Conservation (phyloP, 2,329 filamentous ascomycete genomes). For the Aotearoamyces nothofagi region DNA sequence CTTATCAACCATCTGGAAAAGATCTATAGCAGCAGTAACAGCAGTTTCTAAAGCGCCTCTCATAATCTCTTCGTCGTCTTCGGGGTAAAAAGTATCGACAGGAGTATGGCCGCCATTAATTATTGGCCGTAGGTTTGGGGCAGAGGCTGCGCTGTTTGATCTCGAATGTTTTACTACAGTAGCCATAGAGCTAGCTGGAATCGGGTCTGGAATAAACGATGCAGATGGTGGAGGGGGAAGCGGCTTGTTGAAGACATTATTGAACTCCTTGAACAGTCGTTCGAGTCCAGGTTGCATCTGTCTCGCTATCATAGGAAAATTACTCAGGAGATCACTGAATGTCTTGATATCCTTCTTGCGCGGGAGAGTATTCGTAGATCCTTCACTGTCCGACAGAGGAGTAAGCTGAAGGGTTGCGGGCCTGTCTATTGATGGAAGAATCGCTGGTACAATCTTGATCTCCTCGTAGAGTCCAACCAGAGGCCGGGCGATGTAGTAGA, state of each 20-base stretch:
- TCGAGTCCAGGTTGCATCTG: conserved; percentile 94
- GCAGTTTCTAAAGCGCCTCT: conserved; percentile 78
- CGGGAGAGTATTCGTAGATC: conserved; percentile 25
- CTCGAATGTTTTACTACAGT: conserved; percentile 38
- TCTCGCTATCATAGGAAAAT: conserved; percentile 88
- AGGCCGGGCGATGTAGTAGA: conserved; percentile 90
- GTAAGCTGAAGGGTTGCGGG: conserved; percentile 9
- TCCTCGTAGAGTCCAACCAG: conserved; percentile 74
- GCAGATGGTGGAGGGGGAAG: conserved; percentile 60
- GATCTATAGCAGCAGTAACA: conserved; percentile 82
- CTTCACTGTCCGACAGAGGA: conserved; percentile 19
- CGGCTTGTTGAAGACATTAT: conserved; percentile 69
- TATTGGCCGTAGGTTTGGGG: conserved; percentile 15
- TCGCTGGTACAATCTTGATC: conserved; percentile 52
- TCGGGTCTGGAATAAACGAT: conserved; percentile 39
- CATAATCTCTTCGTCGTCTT: conserved; percentile 88
- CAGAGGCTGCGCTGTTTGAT: conserved; percentile 28
- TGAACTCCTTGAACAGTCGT: conserved; percentile 79
- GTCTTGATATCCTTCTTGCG: conserved; percentile 83
- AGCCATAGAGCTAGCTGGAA: conserved; percentile 38
- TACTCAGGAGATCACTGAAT: conserved; percentile 77
- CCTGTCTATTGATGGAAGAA: conserved; percentile 28
- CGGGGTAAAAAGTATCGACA: conserved; percentile 55
- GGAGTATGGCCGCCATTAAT: conserved; percentile 21
- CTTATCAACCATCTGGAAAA: conserved; percentile 92